These are phyloP conservation scores for Tuber indicum DNA, from an alignment of 495 filamentous ascomycete genomes.

Conservation along the genomic window DNA sequence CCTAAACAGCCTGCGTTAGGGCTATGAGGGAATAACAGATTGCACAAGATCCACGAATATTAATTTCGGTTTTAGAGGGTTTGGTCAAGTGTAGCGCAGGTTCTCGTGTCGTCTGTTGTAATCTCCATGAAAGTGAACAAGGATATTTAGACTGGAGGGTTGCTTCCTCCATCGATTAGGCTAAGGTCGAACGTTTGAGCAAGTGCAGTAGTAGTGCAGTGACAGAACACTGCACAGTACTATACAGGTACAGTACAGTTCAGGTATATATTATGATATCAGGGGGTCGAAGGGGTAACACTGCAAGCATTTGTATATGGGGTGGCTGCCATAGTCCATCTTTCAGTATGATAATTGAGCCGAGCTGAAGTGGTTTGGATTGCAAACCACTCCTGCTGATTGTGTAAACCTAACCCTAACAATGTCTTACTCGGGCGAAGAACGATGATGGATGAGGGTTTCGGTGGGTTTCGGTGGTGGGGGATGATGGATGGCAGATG, in stretches of 20 bases:
- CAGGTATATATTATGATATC: background rate
- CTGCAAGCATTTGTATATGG: background rate
- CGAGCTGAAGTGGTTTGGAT: constrained; percentile 1
- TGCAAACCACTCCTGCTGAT: background rate
- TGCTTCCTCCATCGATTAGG: background rate
- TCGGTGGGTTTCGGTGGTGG: too few species aligned
- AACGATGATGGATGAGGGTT: background rate
- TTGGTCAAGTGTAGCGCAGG: background rate
- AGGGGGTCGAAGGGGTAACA: background rate
- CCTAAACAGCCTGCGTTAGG: background rate
- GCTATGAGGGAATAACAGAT: background rate
- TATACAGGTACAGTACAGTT: background rate
- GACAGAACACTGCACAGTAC: background rate
- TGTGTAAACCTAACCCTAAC: background rate
- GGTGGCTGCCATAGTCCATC: background rate
- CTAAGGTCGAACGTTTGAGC: background rate
- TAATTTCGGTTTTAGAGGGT: background rate
- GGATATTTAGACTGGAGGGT: background rate
- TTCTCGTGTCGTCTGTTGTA: background rate
- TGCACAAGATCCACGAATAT: background rate
- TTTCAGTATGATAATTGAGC: background rate
- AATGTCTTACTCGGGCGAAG: background rate
- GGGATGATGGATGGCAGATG: background rate
- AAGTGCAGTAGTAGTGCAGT: background rate
- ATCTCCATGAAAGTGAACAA: background rate